Evolutionary conservation across 345 rosid genomes (phyloP), one percentile per base, ranked within the genome.

Genomic region (Adansonia digitata): DNA sequence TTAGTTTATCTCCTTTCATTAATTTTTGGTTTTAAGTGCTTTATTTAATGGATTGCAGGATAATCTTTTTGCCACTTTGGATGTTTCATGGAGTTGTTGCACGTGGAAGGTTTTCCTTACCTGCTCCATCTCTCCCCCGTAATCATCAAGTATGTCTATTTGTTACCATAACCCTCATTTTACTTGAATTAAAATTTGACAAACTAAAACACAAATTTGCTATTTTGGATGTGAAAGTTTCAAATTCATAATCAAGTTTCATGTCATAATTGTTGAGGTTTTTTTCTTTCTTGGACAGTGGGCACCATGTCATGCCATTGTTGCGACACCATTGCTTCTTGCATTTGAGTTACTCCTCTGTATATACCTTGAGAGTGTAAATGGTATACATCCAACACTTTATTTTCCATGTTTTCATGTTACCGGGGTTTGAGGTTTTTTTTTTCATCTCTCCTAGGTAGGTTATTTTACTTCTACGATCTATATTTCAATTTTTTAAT

Each of bases 251-350:
- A 66, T 59, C 73, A 74, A 40, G 34, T 45, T 69, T 77, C 57
- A 18, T 75, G 35, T 67, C 39, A 13, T 8, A 49, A 39, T 17
- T 20, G 59, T 39, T n/a, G n/a, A n/a, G n/a, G n/a, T n/a, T 68
- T 73, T 60, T 76, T 69, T 82, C 64, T 51, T 80, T 17, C 74
- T 79, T 84, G 71, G 73, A 87, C 91, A 95, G 99, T 95, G 99
- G 99, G 98, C 99, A 66, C 99, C 99, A 14, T 95, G 99, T 86
- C 99, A 95, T 85, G 89, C 99, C 63, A 70, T 95, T 77, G 94
- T 90, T 6, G 97, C 99, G 4, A 88, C 91, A 77, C 99, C 99
- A 6, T 85, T 95, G 85, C 91, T 95, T 78, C 43, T 93, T 77
- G 96, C 98, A 69, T 95, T 93, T 81, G 99, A 95, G 81, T 81